phyloP scores from a whole-genome alignment of 768 basidiomycete genomes.

The Auriscalpium vulgare region DNA sequence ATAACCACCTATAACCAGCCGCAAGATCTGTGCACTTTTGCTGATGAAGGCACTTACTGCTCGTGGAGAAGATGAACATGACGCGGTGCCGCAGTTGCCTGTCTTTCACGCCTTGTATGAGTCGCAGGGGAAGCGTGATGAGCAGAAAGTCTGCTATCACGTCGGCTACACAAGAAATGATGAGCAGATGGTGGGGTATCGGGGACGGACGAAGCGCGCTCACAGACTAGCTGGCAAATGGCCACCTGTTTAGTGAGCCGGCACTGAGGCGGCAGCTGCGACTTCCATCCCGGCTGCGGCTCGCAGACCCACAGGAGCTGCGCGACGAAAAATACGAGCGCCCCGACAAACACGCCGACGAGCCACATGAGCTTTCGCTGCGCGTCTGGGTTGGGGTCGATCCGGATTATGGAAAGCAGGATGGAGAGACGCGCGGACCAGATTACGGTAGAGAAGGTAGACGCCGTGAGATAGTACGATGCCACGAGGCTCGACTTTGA shows the following conservation, averaged over 20 bases:
- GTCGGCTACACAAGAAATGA: slow-evolving; percentile 30
- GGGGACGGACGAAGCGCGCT: slow-evolving; percentile 15
- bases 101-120: slow-evolving; percentile 36
- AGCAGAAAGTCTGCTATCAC: slow-evolving; percentile 38
- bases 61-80: slow-evolving; percentile 46
- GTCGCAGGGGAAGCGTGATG: slow-evolving; percentile 35
- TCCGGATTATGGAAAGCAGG: slow-evolving; percentile 45
- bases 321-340: slow-evolving; percentile 32
- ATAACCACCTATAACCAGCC: too few species aligned
- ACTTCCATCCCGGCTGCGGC: slow-evolving; percentile 32
- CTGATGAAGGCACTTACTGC: slow-evolving; percentile 27
- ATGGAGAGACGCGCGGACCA: slow-evolving; percentile 39
- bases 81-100: slow-evolving; percentile 31
- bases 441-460: slow-evolving; percentile 19
- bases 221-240: slow-evolving; percentile 43
- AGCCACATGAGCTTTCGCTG: slow-evolving; percentile 8
- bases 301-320: slow-evolving; percentile 41
- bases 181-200: slow-evolving; percentile 1
- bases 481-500: slow-evolving; percentile 16
- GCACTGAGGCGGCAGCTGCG: slow-evolving; percentile 29
- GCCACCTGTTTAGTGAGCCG: slow-evolving; percentile 38
- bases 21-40: too few species aligned
- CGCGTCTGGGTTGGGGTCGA: slow-evolving; percentile 29
- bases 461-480: slow-evolving; percentile 22
- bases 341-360: slow-evolving; percentile 21